Evolutionary conservation across 2,329 filamentous ascomycete genomes (phyloP).

Genomic region (Trichoderma cornu-damae): DNA sequence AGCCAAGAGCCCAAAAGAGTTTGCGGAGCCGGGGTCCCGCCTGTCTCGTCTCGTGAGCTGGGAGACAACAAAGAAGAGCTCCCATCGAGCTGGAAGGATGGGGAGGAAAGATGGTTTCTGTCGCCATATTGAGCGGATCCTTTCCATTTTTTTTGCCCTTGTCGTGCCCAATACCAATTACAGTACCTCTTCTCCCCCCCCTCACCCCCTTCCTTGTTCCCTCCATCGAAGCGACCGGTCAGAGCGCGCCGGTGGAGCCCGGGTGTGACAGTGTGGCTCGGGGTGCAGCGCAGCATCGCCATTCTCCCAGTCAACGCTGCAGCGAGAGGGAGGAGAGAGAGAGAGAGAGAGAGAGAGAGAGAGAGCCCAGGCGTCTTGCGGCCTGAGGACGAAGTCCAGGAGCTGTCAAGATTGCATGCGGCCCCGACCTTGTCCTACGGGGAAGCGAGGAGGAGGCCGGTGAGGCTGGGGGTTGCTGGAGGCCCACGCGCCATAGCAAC

Average conservation of each 20-base stretch:
- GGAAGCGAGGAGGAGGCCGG: neutral
- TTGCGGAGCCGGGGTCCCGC: no score
- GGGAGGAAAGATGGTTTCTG: no score
- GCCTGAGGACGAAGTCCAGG: neutral
- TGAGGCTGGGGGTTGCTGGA: neutral
- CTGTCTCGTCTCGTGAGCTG: no score
- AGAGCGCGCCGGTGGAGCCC: conserved; percentile 1
- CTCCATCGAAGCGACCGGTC: conserved; percentile 4
- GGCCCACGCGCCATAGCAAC: no score
- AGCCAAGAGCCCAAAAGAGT: neutral
- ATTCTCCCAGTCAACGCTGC: neutral
- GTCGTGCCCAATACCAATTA: no score
- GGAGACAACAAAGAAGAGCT: no score
- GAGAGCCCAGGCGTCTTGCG: neutral
- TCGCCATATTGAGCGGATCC: no score
- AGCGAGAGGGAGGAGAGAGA: no score
- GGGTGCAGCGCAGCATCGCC: neutral
- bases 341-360: no score
- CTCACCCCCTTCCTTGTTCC: no score
- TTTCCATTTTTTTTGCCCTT: no score
- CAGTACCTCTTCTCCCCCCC: neutral
- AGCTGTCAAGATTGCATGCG: conserved; percentile 6
- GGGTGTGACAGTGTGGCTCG: neutral
- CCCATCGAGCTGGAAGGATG: no score
- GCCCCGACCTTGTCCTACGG: neutral